These are phyloP conservation scores for Cyberlindnera nakhonratchasimensis DNA, from an alignment of 805 yeast species.

Conservation along the genomic window DNA sequence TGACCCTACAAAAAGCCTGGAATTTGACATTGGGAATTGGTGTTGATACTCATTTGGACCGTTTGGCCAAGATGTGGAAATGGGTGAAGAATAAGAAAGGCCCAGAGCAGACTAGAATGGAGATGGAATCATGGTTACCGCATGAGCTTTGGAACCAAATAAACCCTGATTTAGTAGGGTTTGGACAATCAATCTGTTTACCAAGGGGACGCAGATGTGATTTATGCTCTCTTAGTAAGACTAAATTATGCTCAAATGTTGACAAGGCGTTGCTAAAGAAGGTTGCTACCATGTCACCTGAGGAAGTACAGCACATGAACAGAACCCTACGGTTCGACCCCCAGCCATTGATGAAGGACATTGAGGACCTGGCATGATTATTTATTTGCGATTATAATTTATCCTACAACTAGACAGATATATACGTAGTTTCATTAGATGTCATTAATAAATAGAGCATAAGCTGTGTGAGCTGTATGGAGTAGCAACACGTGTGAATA, in stretches of 20 bases:
- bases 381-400: not conserved
- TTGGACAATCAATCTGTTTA: constrained; percentile 85
- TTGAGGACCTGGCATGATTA: constrained; percentile 30
- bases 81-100: constrained; percentile 61
- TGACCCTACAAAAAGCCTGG: constrained; percentile 84
- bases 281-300: constrained; percentile 24
- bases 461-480: too few relatives aligned
- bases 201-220: constrained; percentile 72
- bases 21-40: constrained; percentile 76
- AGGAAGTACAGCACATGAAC: constrained; percentile 21
- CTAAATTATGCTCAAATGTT: constrained; percentile 55
- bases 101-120: constrained; percentile 73
- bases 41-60: constrained; percentile 86
- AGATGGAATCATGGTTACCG: constrained; percentile 73
- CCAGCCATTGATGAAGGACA: constrained; percentile 33
- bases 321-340: constrained; percentile 42
- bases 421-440: not conserved
- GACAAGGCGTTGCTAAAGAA: constrained; percentile 43
- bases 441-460: constrained; percentile 11
- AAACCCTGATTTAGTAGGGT: constrained; percentile 85
- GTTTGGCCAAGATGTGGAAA: constrained; percentile 74
- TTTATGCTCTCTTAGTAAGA: constrained; percentile 53
- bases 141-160: constrained; percentile 74
- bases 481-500: too few relatives aligned
- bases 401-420: not conserved